phyloP scores from a whole-genome alignment of 2,329 filamentous ascomycete genomes.

The Coleophoma crateriformis region DNA sequence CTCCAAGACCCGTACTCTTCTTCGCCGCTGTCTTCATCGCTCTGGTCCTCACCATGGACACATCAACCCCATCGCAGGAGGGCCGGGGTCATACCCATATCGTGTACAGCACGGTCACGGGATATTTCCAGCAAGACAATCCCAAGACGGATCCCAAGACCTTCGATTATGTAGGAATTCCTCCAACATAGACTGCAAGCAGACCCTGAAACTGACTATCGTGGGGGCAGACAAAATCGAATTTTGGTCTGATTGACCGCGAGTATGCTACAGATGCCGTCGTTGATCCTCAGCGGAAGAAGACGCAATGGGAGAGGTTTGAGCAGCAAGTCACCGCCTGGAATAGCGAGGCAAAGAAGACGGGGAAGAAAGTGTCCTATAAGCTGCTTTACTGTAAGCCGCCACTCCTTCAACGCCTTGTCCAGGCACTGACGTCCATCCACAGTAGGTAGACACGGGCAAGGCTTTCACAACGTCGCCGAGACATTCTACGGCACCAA shows the following conservation, averaged over 20 bases:
- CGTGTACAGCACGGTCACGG: conserved; percentile 51
- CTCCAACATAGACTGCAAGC: background rate
- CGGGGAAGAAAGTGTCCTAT: conserved; percentile 42
- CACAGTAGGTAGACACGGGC: conserved; percentile 56
- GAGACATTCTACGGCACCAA: conserved; percentile 60
- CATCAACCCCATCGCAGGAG: conserved; percentile 5
- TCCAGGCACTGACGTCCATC: conserved; percentile 22
- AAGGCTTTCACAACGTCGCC: conserved; percentile 56
- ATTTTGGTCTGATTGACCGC: conserved; percentile 57
- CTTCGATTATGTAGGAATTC: conserved; percentile 54
- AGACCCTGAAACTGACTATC: background rate
- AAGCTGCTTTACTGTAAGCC: conserved; percentile 49
- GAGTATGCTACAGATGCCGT: conserved; percentile 50
- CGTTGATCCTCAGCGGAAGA: conserved; percentile 27
- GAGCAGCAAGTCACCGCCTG: conserved; percentile 46
- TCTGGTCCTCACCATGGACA: conserved; percentile 19
- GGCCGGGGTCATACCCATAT: conserved; percentile 27
- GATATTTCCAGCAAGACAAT: conserved; percentile 59
- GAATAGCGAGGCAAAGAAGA: conserved; percentile 31
- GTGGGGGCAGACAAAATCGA: conserved; percentile 41
- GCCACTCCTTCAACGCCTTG: background rate
- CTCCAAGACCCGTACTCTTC: conserved; percentile 16
- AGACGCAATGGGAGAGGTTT: conserved; percentile 58
- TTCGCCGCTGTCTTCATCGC: conserved; percentile 15
- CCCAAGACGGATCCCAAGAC: conserved; percentile 42